These are phyloP conservation scores for Starmerella lactis-condensi DNA, from an alignment of 805 yeast genomes.

Conservation along the genomic window DNA sequence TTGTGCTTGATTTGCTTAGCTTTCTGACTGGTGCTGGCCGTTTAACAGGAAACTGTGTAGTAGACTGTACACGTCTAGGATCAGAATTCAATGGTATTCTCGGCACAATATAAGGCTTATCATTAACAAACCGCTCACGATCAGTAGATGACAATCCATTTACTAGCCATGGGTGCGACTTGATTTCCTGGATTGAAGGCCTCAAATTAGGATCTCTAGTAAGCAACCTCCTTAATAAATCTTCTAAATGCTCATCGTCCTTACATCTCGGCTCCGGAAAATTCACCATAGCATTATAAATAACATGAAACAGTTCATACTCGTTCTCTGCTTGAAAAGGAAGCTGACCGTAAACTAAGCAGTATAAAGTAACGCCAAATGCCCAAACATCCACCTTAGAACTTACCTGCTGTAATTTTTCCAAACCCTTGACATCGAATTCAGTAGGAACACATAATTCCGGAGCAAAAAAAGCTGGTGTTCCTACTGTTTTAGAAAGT, in stretches of 20 bases:
- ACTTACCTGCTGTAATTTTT: constrained; percentile 35
- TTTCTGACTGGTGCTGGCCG: no score
- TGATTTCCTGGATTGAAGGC: constrained; percentile 51
- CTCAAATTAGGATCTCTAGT: constrained; percentile 53
- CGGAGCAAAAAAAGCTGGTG: constrained; percentile 93
- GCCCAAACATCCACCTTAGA: constrained; percentile 96
- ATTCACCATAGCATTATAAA: constrained; percentile 39
- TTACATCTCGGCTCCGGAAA: constrained; percentile 31
- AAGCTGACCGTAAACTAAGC: constrained; percentile 67
- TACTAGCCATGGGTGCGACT: constrained; percentile 52
- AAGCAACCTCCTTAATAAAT: constrained; percentile 42
- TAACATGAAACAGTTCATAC: constrained; percentile 67
- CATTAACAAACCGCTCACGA: no score
- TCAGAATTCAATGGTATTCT: no score
- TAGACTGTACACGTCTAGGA: no score
- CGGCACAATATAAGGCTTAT: no score
- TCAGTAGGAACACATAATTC: constrained; percentile 42
- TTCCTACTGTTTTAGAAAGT: constrained; percentile 89
- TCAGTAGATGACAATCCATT: constrained; percentile 26
- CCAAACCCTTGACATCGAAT: constrained; percentile 11
- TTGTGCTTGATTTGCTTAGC: no score
- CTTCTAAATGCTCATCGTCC: constrained; percentile 17
- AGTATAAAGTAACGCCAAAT: constrained; percentile 75
- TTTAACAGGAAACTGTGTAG: no score
- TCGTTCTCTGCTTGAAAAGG: constrained; percentile 83